Evolutionary conservation across 169 alveolate species (phyloP).

Genomic region (Plasmodium adleri): DNA sequence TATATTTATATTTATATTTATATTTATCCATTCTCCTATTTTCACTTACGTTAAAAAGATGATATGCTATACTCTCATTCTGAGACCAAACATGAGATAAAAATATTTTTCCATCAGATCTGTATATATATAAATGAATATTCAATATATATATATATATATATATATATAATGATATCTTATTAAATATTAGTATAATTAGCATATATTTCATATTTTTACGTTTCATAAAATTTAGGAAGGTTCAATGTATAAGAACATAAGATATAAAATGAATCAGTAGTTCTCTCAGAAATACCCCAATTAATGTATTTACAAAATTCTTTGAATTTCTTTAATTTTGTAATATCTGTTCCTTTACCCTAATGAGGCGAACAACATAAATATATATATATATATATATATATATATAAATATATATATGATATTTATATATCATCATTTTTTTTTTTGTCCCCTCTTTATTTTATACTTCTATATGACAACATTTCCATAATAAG

Average conservation of each 20-base stretch:
- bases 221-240: slow-evolving; percentile 71
- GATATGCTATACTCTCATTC: slow-evolving; percentile 62
- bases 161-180: neutral
- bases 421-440: neutral
- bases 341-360: slow-evolving; percentile 32
- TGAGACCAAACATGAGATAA: slow-evolving; percentile 65
- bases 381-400: neutral
- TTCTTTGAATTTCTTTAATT: slow-evolving; percentile 64
- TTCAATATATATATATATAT: neutral
- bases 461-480: slow-evolving; percentile 34
- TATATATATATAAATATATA: neutral
- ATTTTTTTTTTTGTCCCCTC: neutral
- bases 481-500: slow-evolving; percentile 36
- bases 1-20: neutral
- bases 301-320: slow-evolving; percentile 52
- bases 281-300: slow-evolving; percentile 47
- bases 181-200: neutral
- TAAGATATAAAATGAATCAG: slow-evolving; percentile 38
- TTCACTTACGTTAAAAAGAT: slow-evolving; percentile 31
- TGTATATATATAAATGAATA: slow-evolving; percentile 7
- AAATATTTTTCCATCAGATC: slow-evolving; percentile 63
- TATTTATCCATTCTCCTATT: neutral
- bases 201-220: neutral
- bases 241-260: slow-evolving; percentile 69
- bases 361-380: slow-evolving; percentile 15